phyloP scores from a whole-genome alignment of 2,329 filamentous ascomycete species.

The Sarocladium kiliense region DNA sequence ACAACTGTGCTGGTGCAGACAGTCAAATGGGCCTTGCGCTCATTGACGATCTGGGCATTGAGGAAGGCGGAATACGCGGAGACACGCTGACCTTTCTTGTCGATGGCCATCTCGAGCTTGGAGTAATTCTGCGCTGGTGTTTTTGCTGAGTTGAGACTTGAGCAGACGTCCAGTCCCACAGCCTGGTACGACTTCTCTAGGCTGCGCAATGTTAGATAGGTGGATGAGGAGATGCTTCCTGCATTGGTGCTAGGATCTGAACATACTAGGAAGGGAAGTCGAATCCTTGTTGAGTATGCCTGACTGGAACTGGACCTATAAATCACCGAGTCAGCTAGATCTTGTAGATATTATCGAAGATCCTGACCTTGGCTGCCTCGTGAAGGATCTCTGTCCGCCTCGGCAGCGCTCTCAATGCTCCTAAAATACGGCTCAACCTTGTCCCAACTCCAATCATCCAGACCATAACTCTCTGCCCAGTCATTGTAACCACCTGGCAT shows the following conservation, averaged over 20 bases:
- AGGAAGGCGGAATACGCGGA: constrained; percentile 24
- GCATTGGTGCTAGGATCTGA: not conserved
- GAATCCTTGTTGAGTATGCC: not conserved
- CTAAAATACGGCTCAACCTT: constrained; percentile 27
- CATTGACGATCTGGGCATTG: constrained; percentile 14
- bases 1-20: constrained; percentile 24
- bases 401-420: constrained; percentile 19
- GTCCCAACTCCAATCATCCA: constrained; percentile 28
- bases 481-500: constrained; percentile 21
- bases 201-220: constrained; percentile 11
- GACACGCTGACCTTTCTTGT: constrained; percentile 17
- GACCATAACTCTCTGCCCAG: constrained; percentile 22
- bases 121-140: constrained; percentile 23
- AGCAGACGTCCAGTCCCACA: constrained; percentile 19
- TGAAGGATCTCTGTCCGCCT: not conserved
- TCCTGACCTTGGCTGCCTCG: not conserved
- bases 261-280: not conserved
- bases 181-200: constrained; percentile 18
- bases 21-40: constrained; percentile 18
- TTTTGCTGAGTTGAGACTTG: constrained; percentile 22
- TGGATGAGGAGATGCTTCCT: not conserved
- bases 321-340: not conserved
- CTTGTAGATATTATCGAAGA: not conserved
- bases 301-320: not conserved
- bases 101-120: constrained; percentile 22